Conservation (phyloP, 768 basidiomycete genomes). For the Boletus rubescentipes region DNA sequence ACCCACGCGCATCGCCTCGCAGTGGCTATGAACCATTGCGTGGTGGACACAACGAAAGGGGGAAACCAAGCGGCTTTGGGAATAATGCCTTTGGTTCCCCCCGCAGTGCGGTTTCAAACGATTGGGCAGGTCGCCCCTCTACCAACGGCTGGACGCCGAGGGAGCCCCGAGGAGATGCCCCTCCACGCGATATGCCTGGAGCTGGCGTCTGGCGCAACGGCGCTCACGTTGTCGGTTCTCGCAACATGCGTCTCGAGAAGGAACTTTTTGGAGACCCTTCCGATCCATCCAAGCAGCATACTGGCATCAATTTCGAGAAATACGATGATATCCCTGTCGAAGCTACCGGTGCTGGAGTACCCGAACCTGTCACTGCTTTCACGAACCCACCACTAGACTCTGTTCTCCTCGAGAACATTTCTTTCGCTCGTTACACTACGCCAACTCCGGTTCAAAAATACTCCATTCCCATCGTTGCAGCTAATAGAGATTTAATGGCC, state of each 20-base stretch:
- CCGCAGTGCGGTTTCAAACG: constrained; percentile 34
- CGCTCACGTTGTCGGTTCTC: constrained; percentile 77
- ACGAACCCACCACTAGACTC: constrained; percentile 87
- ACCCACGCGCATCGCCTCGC: constrained; percentile 69
- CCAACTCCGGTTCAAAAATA: constrained; percentile 99
- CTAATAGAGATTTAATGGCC: constrained; percentile 88
- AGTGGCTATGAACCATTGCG: constrained; percentile 42
- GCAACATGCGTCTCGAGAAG: constrained; percentile 89
- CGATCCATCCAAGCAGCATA: constrained; percentile 87
- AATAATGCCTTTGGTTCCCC: constrained; percentile 36
- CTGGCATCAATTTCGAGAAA: constrained; percentile 99
- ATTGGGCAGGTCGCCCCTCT: constrained; percentile 43
- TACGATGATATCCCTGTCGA: constrained; percentile 99
- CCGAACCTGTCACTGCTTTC: constrained; percentile 88
- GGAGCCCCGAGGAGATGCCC: constrained; percentile 34
- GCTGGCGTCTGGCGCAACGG: constrained; percentile 86
- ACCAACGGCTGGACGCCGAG: constrained; percentile 39
- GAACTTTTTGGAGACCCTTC: constrained; percentile 90
- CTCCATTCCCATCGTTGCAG: constrained; percentile 96
- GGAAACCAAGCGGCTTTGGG: constrained; percentile 41
- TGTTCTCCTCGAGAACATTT: constrained; percentile 93
- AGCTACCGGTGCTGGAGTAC: constrained; percentile 95
- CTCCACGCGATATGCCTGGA: constrained; percentile 49
- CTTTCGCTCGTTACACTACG: constrained; percentile 86
- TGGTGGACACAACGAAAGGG: constrained; percentile 39